Evolutionary conservation across 495 filamentous ascomycete genomes (phyloP), one percentile per base, ranked within the genome.

Genomic region (Aspergillus heteromorphus): DNA sequence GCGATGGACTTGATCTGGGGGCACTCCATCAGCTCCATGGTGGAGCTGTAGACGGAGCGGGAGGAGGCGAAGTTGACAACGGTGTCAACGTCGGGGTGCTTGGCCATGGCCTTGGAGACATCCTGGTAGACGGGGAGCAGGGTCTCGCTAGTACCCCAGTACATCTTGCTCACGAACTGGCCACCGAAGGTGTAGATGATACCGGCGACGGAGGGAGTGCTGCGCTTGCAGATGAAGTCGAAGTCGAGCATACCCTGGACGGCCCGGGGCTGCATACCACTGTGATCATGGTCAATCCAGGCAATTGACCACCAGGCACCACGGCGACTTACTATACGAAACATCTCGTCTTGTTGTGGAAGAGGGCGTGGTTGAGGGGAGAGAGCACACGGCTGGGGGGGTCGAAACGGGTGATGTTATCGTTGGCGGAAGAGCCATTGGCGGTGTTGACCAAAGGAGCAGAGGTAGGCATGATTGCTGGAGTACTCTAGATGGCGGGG

Each of bases 181-280:
- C 93, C 93, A 74, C 93, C 93, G 70, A 98, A 98, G 62, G 93
- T 97, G 82, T 98, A 98, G 79, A 98, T 97, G 76, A 98, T 98
- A 74, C 91, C 93, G 60, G 93, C 93, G 48, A 98, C 93, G 57
- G 93, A 97, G 54, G 93, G 93, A 14, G 91, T 95, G 69, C 81
- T 80, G 55, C 93, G 89, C 83, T 97, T 97, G 90, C 93, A 98
- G 78, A 98, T 98, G 83, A 97, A 98, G 81, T 98, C 93, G 75
- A 98, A 98, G 74, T 98, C 93, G 70, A 98, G 88, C 93, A 97
- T 98, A 74, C 95, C 95, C 81, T 98, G 93, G 62, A 97, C 95
- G 64, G 93, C 93, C 69, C 90, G 85, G 60, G 95, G 95, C 78
- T 98, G 93, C 67, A 98, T 86, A 65, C 93, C 93, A 77, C 84